Base-by-base conservation (phyloP, 2,329 filamentous ascomycete genomes). In the Meredithiella fracta region DNA sequence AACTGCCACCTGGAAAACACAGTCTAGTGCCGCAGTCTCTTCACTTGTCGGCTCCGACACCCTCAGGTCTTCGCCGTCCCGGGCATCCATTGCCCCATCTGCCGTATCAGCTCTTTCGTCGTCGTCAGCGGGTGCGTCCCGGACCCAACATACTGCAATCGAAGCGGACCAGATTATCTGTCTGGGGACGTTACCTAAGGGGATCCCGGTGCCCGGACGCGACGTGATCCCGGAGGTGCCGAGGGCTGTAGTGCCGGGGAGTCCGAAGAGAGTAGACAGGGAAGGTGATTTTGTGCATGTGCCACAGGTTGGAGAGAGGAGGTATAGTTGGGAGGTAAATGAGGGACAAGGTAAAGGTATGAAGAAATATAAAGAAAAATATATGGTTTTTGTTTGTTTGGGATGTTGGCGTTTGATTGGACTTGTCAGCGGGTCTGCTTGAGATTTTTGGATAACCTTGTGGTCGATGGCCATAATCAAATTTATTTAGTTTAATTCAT, bases 161-260 rank as follows among this genome's bases (percentile, higher is more conserved):
- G 73, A 78, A 59, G 67, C 75, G 1, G 69, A 70, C 2, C 71
- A 72, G 17, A 70, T 80, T 2, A 67, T 80, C 0, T 80, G 75
- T 57, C 67, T 79, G 0, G 78, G 78, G 0, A 72, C 73, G 4
- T 62, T 81, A 3, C 77, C 77, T 0, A 70, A 72, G 42, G 73
- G 74, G 54, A 62, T 77, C 2, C 62, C 63, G 11, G 59, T 66
- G 1, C 61, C 66, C 1, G 31, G 54, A 22, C 47, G 54, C 15
- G 47, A 56, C 34, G 34, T 11, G 17, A 44, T 15, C 51, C 52
- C 42, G 47, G 51, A 42, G 50, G 50, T 47, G 17, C 26, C 51
- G n/a, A n/a, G n/a, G n/a, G n/a, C n/a, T n/a, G n/a, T n/a, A n/a
- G n/a, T n/a, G n/a, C n/a, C n/a, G n/a, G n/a, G n/a, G n/a, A n/a